Evolutionary conservation across 78 protist species (phyloP).

Genomic region (Dictyostelium discoideum): DNA sequence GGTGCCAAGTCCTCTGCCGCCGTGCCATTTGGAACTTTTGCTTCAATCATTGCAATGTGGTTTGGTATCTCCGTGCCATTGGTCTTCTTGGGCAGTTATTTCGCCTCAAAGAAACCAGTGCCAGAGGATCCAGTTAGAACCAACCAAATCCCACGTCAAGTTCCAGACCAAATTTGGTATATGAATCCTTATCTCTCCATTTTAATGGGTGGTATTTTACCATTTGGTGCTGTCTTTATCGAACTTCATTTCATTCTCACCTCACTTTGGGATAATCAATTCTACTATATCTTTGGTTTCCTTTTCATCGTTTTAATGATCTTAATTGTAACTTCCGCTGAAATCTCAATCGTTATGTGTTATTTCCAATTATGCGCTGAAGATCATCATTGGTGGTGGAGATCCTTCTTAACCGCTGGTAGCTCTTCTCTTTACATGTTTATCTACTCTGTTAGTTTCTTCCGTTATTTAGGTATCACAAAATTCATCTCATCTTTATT

Average conservation of each 20-base stretch:
- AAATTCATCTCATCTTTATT: conserved; percentile 70
- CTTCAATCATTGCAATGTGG: conserved; percentile 93
- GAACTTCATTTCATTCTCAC: conserved; percentile 96
- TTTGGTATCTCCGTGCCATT: conserved; percentile 96
- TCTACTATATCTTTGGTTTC: conserved; percentile 98
- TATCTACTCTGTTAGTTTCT: conserved; percentile 92
- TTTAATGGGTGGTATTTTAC: conserved; percentile 95
- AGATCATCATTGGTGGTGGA: conserved; percentile 99
- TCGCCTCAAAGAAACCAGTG: conserved; percentile 91
- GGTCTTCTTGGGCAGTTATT: conserved; percentile 94
- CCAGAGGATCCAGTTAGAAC: conserved; percentile 90
- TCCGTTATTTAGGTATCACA: conserved; percentile 83
- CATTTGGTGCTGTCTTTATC: conserved; percentile 97
- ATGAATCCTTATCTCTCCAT: conserved; percentile 90
- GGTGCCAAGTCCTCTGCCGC: conserved; percentile 92
- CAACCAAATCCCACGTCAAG: conserved; percentile 96
- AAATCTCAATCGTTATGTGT: conserved; percentile 94
- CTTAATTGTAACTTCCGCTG: conserved; percentile 93
- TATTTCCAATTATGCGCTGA: conserved; percentile 97
- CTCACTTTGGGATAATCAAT: conserved; percentile 92
- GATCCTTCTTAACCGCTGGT: conserved; percentile 94
- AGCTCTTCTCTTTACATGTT: conserved; percentile 93
- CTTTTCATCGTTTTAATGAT: conserved; percentile 95
- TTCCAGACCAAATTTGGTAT: conserved; percentile 95
- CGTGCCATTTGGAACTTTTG: conserved; percentile 88